Evolutionary conservation across 306 rosid genomes (phyloP).

Genomic region (Prunus campanulata): DNA sequence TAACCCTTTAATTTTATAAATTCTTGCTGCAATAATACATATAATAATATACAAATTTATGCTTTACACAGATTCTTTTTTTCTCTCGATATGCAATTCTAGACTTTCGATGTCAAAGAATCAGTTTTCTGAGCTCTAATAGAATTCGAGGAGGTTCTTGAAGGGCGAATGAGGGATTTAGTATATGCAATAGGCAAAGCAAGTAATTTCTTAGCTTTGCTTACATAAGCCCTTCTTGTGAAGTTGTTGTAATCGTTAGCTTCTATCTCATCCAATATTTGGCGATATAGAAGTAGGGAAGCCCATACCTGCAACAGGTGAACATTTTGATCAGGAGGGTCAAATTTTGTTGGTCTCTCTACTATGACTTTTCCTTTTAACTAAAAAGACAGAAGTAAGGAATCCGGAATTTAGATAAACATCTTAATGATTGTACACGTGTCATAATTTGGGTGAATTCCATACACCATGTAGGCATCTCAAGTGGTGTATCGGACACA

Average conservation of each 20-base stretch:
- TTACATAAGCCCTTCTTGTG: slow-evolving; percentile 68
- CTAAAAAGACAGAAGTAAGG: neutral
- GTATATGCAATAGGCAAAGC: slow-evolving; percentile 65
- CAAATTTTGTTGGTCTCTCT: neutral
- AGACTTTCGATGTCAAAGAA: neutral
- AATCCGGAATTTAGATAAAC: neutral
- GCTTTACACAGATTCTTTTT: neutral
- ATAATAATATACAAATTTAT: neutral
- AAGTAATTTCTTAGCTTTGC: slow-evolving; percentile 70
- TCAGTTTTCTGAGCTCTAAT: neutral
- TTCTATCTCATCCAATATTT: slow-evolving; percentile 79
- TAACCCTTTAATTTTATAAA: neutral
- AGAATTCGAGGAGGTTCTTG: slow-evolving; percentile 30
- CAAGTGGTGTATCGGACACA: neutral
- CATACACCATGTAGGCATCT: too few species aligned
- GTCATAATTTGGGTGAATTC: neutral
- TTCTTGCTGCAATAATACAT: neutral
- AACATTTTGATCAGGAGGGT: neutral
- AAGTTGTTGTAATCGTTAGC: slow-evolving; percentile 78
- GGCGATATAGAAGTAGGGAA: slow-evolving; percentile 59
- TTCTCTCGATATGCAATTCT: neutral
- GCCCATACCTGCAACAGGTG: slow-evolving; percentile 62
- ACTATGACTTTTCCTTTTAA: neutral
- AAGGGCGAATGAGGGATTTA: slow-evolving; percentile 45
- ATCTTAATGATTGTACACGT: neutral